Evolutionary conservation across 1,284 basidiomycete genomes (phyloP).

Genomic region (Grifola frondosa): DNA sequence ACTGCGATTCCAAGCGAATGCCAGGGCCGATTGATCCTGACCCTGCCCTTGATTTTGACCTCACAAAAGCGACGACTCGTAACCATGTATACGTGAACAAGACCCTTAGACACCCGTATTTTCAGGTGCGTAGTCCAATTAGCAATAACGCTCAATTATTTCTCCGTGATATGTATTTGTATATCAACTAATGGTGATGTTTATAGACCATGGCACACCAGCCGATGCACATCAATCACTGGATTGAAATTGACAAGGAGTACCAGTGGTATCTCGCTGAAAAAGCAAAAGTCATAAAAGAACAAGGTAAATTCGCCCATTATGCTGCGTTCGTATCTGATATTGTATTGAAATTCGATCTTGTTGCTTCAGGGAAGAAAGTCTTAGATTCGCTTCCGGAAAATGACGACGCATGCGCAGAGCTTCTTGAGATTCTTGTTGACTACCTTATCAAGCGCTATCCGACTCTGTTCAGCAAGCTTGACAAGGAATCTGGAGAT

Average conservation of each 20-base stretch:
- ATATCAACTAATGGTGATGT: too few species aligned
- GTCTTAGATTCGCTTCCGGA: slow-evolving; percentile 40
- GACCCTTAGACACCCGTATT: slow-evolving; percentile 36
- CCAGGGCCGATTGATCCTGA: too few species aligned
- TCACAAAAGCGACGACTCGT: slow-evolving; percentile 30
- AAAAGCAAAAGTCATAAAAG: slow-evolving; percentile 37
- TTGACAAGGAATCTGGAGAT: slow-evolving; percentile 10
- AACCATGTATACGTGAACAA: slow-evolving; percentile 40
- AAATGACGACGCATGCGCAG: slow-evolving; percentile 38
- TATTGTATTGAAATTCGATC: not conserved
- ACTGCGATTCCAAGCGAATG: too few species aligned
- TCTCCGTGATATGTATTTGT: too few species aligned
- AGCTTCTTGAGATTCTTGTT: slow-evolving; percentile 37
- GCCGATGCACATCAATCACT: slow-evolving; percentile 40
- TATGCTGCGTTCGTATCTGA: not conserved
- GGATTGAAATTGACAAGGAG: slow-evolving; percentile 44
- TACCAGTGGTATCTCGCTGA: slow-evolving; percentile 39
- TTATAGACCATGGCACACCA: slow-evolving; percentile 39
- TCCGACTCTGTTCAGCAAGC: slow-evolving; percentile 35
- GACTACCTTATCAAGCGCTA: slow-evolving; percentile 40
- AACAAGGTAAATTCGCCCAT: slow-evolving; percentile 25
- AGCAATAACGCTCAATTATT: not conserved
- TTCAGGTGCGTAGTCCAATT: slow-evolving; percentile 25
- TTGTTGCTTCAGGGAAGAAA: slow-evolving; percentile 27
- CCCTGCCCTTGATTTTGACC: slow-evolving; percentile 30